A percentile compares a stretch with the other conserved stretches of the same genome.
These are phyloP conservation scores for Aspergillus carbonarius DNA, from an alignment of 2,329 filamentous ascomycete genomes.

Conservation along the genomic window DNA sequence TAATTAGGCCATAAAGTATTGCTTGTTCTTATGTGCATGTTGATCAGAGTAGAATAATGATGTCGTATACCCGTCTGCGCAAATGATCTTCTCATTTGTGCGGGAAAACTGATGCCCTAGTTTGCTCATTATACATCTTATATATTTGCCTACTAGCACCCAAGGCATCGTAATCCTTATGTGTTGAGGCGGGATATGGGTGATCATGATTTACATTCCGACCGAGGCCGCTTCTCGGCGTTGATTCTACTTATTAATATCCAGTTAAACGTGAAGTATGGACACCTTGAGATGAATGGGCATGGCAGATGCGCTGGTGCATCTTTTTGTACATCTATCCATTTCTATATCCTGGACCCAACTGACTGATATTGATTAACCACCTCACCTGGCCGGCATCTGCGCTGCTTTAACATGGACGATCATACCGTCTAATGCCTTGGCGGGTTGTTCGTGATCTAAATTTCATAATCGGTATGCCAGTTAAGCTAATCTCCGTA, in stretches of 20 bases:
- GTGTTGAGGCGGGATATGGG: no score
- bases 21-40: no score
- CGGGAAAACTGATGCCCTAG: background rate
- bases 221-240: no score
- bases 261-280: background rate
- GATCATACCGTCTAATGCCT: no score
- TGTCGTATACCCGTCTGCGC: background rate
- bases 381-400: background rate
- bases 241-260: background rate
- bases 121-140: background rate
- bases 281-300: background rate
- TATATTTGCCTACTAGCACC: background rate
- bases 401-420: no score
- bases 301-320: background rate
- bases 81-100: background rate
- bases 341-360: background rate
- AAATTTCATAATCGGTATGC: background rate
- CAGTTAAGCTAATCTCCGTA: background rate
- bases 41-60: background rate
- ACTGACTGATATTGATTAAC: background rate
- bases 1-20: background rate
- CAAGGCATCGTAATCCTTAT: no score
- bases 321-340: background rate
- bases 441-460: background rate
- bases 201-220: no score